A percentile compares a stretch with the other conserved stretches of the same genome.
Conservation (phyloP, 192 early-diverging fungal species). For the Spizellomyces sp. region DNA sequence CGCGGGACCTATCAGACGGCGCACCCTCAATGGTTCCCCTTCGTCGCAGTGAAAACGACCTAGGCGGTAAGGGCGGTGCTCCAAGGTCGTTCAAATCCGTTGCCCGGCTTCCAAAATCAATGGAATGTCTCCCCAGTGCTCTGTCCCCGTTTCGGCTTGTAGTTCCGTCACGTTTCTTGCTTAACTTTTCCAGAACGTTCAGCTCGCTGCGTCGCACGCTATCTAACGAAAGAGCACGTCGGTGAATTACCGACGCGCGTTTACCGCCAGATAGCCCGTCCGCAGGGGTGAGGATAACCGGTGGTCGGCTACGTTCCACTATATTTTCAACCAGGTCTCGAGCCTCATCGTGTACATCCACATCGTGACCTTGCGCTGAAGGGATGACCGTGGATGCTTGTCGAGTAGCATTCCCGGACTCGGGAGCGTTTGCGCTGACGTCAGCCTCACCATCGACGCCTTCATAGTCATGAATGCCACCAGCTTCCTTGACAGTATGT, state of each 20-base stretch:
- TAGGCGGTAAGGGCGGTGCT: no score
- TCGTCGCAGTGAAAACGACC: no score
- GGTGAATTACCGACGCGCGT: background rate
- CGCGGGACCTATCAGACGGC: no score
- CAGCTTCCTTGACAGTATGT: constrained; percentile 7
- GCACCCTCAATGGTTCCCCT: no score
- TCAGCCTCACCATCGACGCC: background rate
- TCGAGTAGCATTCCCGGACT: background rate
- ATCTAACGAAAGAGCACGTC: constrained; percentile 12
- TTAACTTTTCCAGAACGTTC: no score
- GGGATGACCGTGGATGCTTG: no score
- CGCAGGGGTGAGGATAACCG: background rate
- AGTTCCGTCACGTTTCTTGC: no score
- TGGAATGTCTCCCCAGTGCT: no score
- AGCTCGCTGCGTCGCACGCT: background rate
- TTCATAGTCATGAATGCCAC: background rate
- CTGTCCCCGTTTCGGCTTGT: no score
- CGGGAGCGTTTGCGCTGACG: background rate
- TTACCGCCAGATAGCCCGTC: background rate
- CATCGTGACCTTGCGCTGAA: no score
- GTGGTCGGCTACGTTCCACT: background rate
- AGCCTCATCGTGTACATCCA: background rate
- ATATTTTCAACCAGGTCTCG: background rate
- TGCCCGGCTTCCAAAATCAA: no score
- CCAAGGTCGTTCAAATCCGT: no score